Percentiles rank a stretch among this genome's conserved stretches.
Evolutionary conservation across 441 rosid genomes (phyloP).

Genomic region (Syzygium syzygioides): DNA sequence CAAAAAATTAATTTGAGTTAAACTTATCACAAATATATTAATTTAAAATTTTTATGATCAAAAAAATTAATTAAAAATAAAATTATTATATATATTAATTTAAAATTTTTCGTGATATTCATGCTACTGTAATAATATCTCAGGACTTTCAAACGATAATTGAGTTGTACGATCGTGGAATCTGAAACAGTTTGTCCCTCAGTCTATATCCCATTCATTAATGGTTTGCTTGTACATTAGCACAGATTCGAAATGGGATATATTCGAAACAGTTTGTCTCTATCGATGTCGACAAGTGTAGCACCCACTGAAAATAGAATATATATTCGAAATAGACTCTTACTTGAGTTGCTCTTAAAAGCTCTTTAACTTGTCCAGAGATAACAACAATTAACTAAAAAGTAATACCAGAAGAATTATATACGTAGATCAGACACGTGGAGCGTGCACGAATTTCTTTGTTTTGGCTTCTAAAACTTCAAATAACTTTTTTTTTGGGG

Average conservation of each 20-base stretch:
- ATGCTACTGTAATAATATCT: rapidly evolving
- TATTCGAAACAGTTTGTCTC: background rate
- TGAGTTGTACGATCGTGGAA: background rate
- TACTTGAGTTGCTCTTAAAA: background rate
- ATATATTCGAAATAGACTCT: background rate
- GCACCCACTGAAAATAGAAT: background rate
- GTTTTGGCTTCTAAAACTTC: too few species aligned
- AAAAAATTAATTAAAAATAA: background rate
- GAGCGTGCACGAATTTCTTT: background rate
- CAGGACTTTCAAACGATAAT: background rate
- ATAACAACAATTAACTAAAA: too few species aligned
- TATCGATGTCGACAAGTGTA: background rate
- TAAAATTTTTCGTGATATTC: too few species aligned
- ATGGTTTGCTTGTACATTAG: background rate
- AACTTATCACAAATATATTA: too few species aligned
- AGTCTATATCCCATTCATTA: background rate
- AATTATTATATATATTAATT: too few species aligned
- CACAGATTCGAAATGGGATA: too few species aligned
- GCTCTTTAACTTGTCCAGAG: background rate
- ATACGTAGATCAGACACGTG: background rate
- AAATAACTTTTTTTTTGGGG: too few species aligned
- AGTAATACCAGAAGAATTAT: background rate
- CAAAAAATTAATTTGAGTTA: too few species aligned
- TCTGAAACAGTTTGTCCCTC: background rate
- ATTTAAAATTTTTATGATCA: too few species aligned